phyloP scores from a whole-genome alignment of 1,284 basidiomycete genomes.

The Trichosporon faecale region DNA sequence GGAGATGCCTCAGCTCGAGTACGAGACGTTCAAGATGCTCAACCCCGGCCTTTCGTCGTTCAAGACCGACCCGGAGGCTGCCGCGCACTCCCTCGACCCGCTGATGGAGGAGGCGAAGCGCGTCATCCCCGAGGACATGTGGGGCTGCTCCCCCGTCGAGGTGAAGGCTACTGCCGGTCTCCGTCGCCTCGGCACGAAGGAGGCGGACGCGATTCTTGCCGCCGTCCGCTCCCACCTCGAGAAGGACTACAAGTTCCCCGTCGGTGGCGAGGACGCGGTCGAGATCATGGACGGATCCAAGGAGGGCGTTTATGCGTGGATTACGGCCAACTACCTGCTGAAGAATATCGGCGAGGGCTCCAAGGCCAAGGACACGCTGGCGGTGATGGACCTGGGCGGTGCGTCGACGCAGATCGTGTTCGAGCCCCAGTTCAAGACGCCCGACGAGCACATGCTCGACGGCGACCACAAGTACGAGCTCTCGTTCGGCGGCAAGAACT shows the following conservation, averaged over 20 bases:
- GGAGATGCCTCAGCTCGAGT: constrained; percentile 75
- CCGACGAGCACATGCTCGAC: constrained; percentile 61
- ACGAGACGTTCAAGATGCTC: constrained; percentile 85
- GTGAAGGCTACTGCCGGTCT: constrained; percentile 96
- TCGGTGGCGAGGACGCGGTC: constrained; percentile 63
- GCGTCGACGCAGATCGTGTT: constrained; percentile 98
- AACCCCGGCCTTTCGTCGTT: constrained; percentile 78
- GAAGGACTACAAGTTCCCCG: constrained; percentile 68
- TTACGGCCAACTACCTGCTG: constrained; percentile 92
- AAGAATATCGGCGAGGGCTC: constrained; percentile 64
- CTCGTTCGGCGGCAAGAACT: constrained; percentile 66
- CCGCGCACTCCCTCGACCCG: constrained; percentile 75
- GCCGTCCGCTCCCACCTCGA: constrained; percentile 69
- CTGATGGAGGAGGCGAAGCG: constrained; percentile 75
- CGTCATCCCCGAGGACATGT: constrained; percentile 68
- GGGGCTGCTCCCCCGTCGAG: constrained; percentile 77
- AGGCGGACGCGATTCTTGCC: constrained; percentile 72
- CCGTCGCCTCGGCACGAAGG: constrained; percentile 65
- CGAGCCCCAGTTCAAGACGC: constrained; percentile 64
- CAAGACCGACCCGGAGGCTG: constrained; percentile 60
- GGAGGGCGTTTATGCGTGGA: constrained; percentile 97
- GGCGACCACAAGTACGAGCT: constrained; percentile 95
- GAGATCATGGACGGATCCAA: constrained; percentile 94
- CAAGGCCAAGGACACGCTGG: constrained; percentile 64
- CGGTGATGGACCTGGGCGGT: constrained; percentile 93